Base-by-base conservation (phyloP, 2,329 filamentous ascomycete species). In the Aspergillus pseudoglaucus region DNA sequence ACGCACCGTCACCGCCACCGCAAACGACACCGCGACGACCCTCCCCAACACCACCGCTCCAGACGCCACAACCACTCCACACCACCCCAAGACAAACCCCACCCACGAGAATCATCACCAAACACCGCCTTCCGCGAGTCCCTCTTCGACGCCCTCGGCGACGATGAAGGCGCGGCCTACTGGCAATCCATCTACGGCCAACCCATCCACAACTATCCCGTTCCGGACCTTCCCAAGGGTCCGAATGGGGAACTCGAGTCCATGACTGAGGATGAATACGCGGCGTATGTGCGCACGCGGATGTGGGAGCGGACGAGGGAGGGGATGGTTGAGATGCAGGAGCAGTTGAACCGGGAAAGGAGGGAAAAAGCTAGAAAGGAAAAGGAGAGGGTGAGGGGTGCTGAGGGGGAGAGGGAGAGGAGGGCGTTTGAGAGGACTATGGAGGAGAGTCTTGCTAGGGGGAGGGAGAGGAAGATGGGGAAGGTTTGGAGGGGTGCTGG, bases 161-260 rank as follows among this genome's bases (percentile, higher is more conserved):
- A 98, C 68, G 91, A 97, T 63, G 93, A 98, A 70, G 93, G 91
- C 42, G 93, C 93, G 2, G 81, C 83, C 6, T 98, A 93, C 72
- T 98, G 93, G 93, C 86, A 96, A 66, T 82, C 82, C 14, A 88
- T 98, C n/a, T 98, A 97, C 69, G 90, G 90, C 1, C 91, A 97
- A 65, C 91, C 93, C 0, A 86, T 97, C 44, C 90, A 96, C 68
- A 80, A 82, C 6, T 96, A 94, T 64, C 65, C 80, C 0, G 75
- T 79, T 22, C 75, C 76, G 0, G 68, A 71, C 39, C 61, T 62
- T 1, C 58, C 68, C 54, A 60, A 74, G 62, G 79, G 79, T 60
- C 45, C 71, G 54, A 44, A 70, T 57, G 80, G 79, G 14, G 74
- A 77, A 49, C 74, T 95, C 10, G 89, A 95, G 67, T 78, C 77